phyloP scores from a whole-genome alignment of 306 rosid genomes.

The Begonia masoniana region DNA sequence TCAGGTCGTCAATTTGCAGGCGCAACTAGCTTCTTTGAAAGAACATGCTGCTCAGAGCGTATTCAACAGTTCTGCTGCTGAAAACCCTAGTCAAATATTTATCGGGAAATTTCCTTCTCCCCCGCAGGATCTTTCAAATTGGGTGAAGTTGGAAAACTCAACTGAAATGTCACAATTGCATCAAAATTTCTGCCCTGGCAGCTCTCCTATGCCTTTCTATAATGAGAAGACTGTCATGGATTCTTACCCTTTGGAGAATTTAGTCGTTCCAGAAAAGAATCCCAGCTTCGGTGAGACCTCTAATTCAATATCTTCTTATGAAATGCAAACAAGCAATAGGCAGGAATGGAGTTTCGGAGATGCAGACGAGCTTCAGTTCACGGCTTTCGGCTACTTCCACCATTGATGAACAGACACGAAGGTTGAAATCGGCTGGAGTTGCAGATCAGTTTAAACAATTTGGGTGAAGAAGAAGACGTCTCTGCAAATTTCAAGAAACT shows the following conservation, averaged over 20 bases:
- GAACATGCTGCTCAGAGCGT: constrained; percentile 61
- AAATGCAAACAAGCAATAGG: constrained; percentile 31
- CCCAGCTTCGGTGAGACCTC: constrained; percentile 56
- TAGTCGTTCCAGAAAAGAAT: constrained; percentile 35
- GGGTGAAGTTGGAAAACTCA: constrained; percentile 34
- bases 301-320: constrained; percentile 42
- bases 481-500: background rate
- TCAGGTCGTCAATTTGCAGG: constrained; percentile 83
- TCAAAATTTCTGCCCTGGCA: constrained; percentile 21
- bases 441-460: background rate
- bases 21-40: constrained; percentile 71
- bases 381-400: constrained; percentile 50
- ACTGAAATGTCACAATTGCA: constrained; percentile 23
- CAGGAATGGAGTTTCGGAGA: constrained; percentile 49
- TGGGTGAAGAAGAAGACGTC: constrained; percentile 16
- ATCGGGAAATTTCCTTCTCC: constrained; percentile 20
- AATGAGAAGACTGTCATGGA: constrained; percentile 26
- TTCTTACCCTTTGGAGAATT: constrained; percentile 33
- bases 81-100: constrained; percentile 46
- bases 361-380: constrained; percentile 49
- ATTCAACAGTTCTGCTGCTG: constrained; percentile 23
- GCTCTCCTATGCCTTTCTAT: constrained; percentile 20
- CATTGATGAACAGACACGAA: background rate
- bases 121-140: constrained; percentile 37
- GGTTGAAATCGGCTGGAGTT: background rate